Evolutionary conservation across 73 alveolate species (phyloP), one percentile per base, ranked within the genome.

Genomic region (Tetrahymena thermophila): DNA sequence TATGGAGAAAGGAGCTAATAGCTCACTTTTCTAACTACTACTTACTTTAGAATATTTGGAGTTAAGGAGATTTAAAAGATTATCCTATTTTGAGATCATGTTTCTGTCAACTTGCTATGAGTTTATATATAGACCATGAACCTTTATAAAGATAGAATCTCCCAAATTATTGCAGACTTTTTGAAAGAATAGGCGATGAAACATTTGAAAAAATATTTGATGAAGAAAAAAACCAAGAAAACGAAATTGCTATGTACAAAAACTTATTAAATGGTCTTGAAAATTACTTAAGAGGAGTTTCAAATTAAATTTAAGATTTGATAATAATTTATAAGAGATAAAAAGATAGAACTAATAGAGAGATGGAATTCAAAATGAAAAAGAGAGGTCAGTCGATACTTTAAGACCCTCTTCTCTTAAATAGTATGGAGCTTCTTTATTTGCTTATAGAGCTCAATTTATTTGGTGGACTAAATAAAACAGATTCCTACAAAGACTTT

Each of bases 41-140:
- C 43, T 56, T 95, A 89, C 93, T 95, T 85, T 35, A 57, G 55
- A 95, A 95, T 93, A 95, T 95, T 13, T 95, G 97, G 97, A 94
- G 93, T 34, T 37, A 95, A 55, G 94, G 89, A 44, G 94, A 95
- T 93, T 50, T 42, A 34, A 89, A 50, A 34, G 93, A 95, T 85
- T 37, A 6, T 89, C 93, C 56, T 21, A 58, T 95, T 31, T 23
- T 85, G n/a, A 94, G 95, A 21, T 93, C 97, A 0, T 71, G 89
- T 13, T 37, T 95, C 43, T 95, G 97, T 21, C 55, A 95, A 35
- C 93, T 95, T 11, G 97, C 97, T 31, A 95, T 95, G 97, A 95
- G 97, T 56, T 93, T 95, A 13, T 95, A 95, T 89, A 95, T 95
- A 42, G 97, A 95, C 89, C 97, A 95, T 89, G 93, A 95, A 35